Evolutionary conservation across 2,329 filamentous ascomycete genomes (phyloP), one percentile per base, ranked within the genome.

Genomic region (Aschersonia sp.): DNA sequence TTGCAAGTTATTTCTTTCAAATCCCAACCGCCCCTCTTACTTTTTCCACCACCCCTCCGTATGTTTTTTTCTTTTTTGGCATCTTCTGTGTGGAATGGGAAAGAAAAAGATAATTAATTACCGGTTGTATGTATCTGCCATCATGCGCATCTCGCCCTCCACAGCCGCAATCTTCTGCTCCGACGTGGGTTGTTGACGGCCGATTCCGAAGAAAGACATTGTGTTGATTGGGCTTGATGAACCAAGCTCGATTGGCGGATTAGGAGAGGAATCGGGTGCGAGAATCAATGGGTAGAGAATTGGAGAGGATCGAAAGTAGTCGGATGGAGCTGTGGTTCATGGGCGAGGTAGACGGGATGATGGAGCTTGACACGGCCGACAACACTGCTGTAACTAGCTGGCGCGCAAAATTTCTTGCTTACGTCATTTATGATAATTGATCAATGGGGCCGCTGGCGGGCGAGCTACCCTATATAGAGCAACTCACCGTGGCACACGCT

Each of bases 91-190:
- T 22, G 22, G 12, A 39, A 39, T 9, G 35, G 12, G 35, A 39
- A 31, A 42, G 46, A 9, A 41, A 49, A 39, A 45, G 35, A 35
- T 43, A 47, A 44, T 46, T 29, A 50, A 54, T 53, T 79, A 97
- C 92, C 92, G 86, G 73, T 88, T 90, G 77, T 95, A 94, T 83
- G 97, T 95, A 68, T 95, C 89, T 52, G 88, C 87, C 58, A 95
- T 81, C 75, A 97, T 89, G 70, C 95, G 92, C 69, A 97, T 87
- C 73, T 98, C 94, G 56, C 87, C 84, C 73, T 98, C 90, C 59
- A 94, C 89, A 59, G 87, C 86, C 59, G 87, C 85, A 66, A 98
- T 92, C 78, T 97, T 98, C 76, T 97, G 86, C 67, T 87, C 89
- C 61, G 89, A 95, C 54, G 87, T 84, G 64, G 89, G 84, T 72